phyloP scores from a whole-genome alignment of 352 stramenopile genomes.

The Phytophthora agathidicida region DNA sequence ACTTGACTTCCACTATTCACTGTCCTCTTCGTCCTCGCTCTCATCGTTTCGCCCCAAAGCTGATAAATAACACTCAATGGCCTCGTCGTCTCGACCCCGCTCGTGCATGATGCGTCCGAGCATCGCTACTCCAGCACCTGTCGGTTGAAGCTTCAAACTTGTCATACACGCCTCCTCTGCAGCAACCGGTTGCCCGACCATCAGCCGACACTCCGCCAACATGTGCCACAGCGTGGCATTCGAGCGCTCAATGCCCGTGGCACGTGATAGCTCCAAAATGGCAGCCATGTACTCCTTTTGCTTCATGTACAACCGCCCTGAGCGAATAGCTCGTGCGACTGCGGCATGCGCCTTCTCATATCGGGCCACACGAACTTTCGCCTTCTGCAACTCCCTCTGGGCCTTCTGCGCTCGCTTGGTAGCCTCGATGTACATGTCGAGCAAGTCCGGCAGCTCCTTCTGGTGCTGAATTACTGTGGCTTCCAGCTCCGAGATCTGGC shows the following conservation, averaged over 20 bases:
- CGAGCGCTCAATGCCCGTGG: slow-evolving; percentile 49
- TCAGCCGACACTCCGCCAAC: slow-evolving; percentile 59
- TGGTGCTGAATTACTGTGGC: slow-evolving; percentile 49
- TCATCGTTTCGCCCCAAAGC: slow-evolving; percentile 53
- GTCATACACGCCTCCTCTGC: slow-evolving; percentile 64
- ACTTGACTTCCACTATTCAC: slow-evolving; percentile 42
- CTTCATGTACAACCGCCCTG: slow-evolving; percentile 41
- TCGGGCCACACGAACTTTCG: slow-evolving; percentile 43
- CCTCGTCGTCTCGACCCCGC: slow-evolving; percentile 53
- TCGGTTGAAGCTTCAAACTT: slow-evolving; percentile 50
- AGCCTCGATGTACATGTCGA: slow-evolving; percentile 47
- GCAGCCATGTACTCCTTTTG: slow-evolving; percentile 67
- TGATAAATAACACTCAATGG: slow-evolving; percentile 71
- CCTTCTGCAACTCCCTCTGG: slow-evolving; percentile 39
- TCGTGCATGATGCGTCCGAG: slow-evolving; percentile 60
- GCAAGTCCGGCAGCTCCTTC: slow-evolving; percentile 48
- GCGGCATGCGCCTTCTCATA: slow-evolving; percentile 55
- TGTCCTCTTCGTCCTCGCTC: slow-evolving; percentile 34
- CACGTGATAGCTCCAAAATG: slow-evolving; percentile 62
- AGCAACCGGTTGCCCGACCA: slow-evolving; percentile 48
- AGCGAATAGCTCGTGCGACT: slow-evolving; percentile 50
- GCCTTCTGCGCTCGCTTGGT: slow-evolving; percentile 40
- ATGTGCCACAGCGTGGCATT: slow-evolving; percentile 61
- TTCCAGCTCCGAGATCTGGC: slow-evolving; percentile 51
- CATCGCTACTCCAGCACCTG: slow-evolving; percentile 46